Base-by-base conservation (phyloP, 441 rosid genomes). In the Aleurites moluccanus region DNA sequence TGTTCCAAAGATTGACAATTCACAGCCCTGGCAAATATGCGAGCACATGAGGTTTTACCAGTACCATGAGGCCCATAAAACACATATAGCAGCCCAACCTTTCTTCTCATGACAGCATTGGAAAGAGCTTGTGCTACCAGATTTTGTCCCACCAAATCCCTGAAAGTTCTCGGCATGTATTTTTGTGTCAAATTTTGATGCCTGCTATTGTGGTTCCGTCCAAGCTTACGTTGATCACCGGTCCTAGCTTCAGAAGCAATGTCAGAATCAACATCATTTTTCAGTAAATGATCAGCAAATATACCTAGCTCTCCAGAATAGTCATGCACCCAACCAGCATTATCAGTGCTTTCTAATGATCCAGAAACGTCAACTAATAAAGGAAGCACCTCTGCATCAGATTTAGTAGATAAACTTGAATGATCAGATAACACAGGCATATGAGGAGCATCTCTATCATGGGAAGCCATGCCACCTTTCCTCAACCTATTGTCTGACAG, bases 1-100 rank as follows among this genome's bases (percentile, higher is more conserved):
- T 86, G 86, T 67, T 93, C 98, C 68, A 75, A 38, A 55, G 99
- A 90, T 57, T 87, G 95, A 82, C 99, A 96, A 77, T 92, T 96
- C 80, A 96, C 85, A 69, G 97, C 98, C 80, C 91, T 86, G 52
- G 99, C 91, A 79, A 96, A 92, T 76, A 94, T 90, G 49, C 98
- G 88, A 83, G 98, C 99, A 59, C 98, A 92, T 1, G 96, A 94
- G 45, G 98, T 92, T 87, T 94, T 96, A 52, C 99, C 99, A 2
- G 98, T 94, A 75, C 99, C 99, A 74, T 91, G 97, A 78, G 97
- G 98, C 67, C 98, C 99, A 18, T 96, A 87, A 70, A 96, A 94
- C 38, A 94, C 96, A 74, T 94, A 96, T 6, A 96, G 89, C 38
- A 92, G 82, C 35, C 96, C 99, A 69, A 96, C 88, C 86, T 87